These are phyloP conservation scores for Coleophoma cylindrospora DNA, from an alignment of 2,329 filamentous ascomycete species.

Conservation along the genomic window DNA sequence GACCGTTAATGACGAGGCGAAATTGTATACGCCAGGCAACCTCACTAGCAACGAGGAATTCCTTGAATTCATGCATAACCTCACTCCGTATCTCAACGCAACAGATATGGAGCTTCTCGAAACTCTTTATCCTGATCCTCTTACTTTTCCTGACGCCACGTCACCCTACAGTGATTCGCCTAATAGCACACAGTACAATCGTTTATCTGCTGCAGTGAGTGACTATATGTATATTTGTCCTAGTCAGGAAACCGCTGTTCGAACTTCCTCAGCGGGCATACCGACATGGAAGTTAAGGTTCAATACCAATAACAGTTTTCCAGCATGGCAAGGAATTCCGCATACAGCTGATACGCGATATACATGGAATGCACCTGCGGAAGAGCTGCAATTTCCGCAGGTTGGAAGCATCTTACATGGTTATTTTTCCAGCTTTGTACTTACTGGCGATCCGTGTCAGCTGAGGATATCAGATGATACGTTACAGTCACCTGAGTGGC, in stretches of 20 bases:
- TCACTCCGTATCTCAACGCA: neutral
- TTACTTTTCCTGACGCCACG: neutral
- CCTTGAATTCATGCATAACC: neutral
- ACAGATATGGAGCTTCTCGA: neutral
- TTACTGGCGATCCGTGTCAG: constrained; percentile 37
- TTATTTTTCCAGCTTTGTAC: constrained; percentile 40
- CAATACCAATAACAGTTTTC: neutral
- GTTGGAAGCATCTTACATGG: constrained; percentile 10
- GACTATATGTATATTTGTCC: neutral
- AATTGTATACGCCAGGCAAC: neutral
- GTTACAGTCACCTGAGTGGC: neutral
- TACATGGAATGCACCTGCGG: neutral
- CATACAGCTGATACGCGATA: neutral
- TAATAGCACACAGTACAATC: neutral
- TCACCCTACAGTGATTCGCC: neutral
- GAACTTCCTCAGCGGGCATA: neutral
- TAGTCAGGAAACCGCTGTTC: neutral
- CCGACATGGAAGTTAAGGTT: neutral
- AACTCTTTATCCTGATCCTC: neutral
- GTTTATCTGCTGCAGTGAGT: neutral
- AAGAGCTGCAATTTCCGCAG: neutral
- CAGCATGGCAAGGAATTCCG: neutral
- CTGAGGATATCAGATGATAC: neutral
- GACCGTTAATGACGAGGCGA: neutral
- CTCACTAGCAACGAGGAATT: neutral